phyloP scores from a whole-genome alignment of 2,329 filamentous ascomycete genomes.

The Lecanicillium sp. region DNA sequence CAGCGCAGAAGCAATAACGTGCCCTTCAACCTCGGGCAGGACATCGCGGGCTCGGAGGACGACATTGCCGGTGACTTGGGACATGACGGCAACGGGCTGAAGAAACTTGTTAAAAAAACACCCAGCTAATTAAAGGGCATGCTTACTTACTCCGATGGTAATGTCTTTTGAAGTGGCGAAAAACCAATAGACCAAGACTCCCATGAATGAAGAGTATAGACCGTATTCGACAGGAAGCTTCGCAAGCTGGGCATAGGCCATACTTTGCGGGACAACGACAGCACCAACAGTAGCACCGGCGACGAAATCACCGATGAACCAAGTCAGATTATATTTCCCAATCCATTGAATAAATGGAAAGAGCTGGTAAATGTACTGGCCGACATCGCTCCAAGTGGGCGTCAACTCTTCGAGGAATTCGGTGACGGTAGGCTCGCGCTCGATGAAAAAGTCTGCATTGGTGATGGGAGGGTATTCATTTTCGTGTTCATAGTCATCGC shows the following conservation, averaged over 20 bases:
- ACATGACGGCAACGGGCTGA: conserved; percentile 47
- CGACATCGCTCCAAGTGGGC: conserved; percentile 22
- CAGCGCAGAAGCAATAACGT: conserved; percentile 38
- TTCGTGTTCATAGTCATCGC: conserved; percentile 20
- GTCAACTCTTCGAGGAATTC: conserved; percentile 31
- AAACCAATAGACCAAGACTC: conserved; percentile 91
- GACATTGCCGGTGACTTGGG: conserved; percentile 41
- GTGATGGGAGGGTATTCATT: conserved; percentile 26
- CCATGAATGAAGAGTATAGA: conserved; percentile 79
- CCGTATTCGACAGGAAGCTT: conserved; percentile 40
- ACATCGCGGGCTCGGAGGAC: conserved; percentile 29
- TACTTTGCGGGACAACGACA: conserved; percentile 46
- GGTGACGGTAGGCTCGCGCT: conserved; percentile 32
- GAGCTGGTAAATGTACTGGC: conserved; percentile 29
- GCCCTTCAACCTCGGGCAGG: conserved; percentile 29
- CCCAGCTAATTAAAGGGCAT: no score
- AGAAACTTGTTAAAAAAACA: conserved; percentile 9
- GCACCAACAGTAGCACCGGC: conserved; percentile 41
- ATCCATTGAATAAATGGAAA: conserved; percentile 44
- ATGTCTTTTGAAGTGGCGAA: conserved; percentile 94
- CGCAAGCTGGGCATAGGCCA: conserved; percentile 44
- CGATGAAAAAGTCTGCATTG: conserved; percentile 29
- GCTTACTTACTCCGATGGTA: conserved; percentile 64
- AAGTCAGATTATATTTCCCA: conserved; percentile 38
- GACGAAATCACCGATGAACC: conserved; percentile 38